Percentiles rank a stretch among this genome's conserved stretches.
phyloP scores from a whole-genome alignment of 768 basidiomycete species.

The Mycena metata region DNA sequence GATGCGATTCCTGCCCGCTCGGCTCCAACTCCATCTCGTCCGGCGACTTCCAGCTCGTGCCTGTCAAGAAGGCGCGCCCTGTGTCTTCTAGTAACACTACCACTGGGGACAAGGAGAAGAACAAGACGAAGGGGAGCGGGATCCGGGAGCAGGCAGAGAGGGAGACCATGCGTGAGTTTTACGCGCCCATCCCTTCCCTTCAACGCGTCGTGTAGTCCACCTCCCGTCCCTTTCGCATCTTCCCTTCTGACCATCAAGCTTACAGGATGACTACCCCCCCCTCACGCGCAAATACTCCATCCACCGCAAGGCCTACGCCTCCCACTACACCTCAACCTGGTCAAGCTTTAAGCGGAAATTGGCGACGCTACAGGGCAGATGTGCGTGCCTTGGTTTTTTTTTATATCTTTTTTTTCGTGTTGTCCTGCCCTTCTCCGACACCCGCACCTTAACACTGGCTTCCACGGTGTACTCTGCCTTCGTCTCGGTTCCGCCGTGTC shows the following conservation, averaged over 20 bases:
- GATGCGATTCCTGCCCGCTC: too few relatives aligned
- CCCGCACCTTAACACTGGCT: slow-evolving; percentile 20
- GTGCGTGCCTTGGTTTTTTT: too few relatives aligned
- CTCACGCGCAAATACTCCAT: slow-evolving; percentile 78
- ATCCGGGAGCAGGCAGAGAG: too few relatives aligned
- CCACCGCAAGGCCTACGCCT: slow-evolving; percentile 81
- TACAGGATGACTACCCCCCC: slow-evolving; percentile 85
- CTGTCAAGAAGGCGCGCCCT: too few relatives aligned
- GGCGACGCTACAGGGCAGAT: slow-evolving; percentile 74
- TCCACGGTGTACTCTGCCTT: slow-evolving; percentile 16
- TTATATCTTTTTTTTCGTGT: background rate
- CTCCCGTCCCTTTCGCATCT: slow-evolving; percentile 28
- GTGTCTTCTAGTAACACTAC: too few relatives aligned
- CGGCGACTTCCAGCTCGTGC: too few relatives aligned
- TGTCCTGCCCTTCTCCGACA: slow-evolving; percentile 23
- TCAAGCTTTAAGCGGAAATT: slow-evolving; percentile 79
- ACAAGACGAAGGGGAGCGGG: too few relatives aligned
- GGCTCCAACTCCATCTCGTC: too few relatives aligned
- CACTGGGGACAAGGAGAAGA: too few relatives aligned
- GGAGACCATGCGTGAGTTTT: slow-evolving; percentile 81
- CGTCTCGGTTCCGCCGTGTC: slow-evolving; percentile 26
- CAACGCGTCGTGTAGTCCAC: slow-evolving; percentile 56
- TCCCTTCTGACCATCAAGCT: slow-evolving; percentile 45
- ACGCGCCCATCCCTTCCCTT: slow-evolving; percentile 43
- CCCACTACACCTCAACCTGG: too few relatives aligned